Evolutionary conservation across 352 stramenopile genomes (phyloP), one percentile per base, ranked within the genome.

Genomic region (Thalassiosira mediterranea): DNA sequence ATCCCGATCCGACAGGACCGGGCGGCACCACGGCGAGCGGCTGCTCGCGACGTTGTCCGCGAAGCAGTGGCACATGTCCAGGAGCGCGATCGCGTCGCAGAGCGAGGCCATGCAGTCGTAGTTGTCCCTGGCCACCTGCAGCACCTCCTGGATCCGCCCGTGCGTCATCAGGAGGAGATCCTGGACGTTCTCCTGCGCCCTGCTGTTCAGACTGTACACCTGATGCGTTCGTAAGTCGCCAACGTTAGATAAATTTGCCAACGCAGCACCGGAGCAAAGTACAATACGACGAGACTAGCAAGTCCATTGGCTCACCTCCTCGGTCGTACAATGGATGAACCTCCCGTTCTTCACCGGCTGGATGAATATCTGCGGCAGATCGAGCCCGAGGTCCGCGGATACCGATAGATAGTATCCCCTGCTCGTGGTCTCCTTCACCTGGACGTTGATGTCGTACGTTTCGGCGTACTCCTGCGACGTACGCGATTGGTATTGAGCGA

Each of bases 31-130:
- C 26, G 81, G 75, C 21, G 76, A 48, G 7, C 80, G 66, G 47
- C 76, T 88, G n/a, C 80, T 81, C 8, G 87, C 81, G n/a, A 94
- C 88, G 61, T 87, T 88, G 62, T 94, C 88, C 21, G 87, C 85
- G 74, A 94, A 93, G 28, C 75, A 77, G 61, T 94, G 88, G 51
- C 83, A 91, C 61, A 94, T 81, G 61, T 94, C 88, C 32, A 94
- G 71, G 11, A 94, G 60, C 26, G 88, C 87, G 26, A 93, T 83
- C 10, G 85, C 88, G 69, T 94, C 88, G 26, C 72, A 88, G 23
- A 94, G 66, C 15, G 73, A 81, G 37, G 87, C 87, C 4, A 93
- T 51, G 42, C 81, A 88, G 61, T 93, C 87, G 62, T 88, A 92
- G 15, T 90, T 81, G 19, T 79, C 71, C 58, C 88, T 72, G 46